phyloP scores from a whole-genome alignment of 2,329 filamentous ascomycete genomes.

The Daldinia sp. region DNA sequence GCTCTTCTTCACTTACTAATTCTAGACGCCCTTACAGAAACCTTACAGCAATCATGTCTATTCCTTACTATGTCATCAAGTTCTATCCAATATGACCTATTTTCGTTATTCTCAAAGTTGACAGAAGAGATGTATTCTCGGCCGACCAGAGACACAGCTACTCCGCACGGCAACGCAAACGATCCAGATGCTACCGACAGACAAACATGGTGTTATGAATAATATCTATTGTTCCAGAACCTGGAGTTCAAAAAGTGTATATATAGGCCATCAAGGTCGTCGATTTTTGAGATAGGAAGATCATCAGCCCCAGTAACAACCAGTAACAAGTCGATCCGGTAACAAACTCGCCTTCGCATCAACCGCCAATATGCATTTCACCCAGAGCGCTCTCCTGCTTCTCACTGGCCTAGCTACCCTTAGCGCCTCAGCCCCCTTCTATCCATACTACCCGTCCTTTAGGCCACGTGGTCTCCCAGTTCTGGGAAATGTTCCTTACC shows the following conservation, averaged over 20 bases:
- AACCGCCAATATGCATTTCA: slow-evolving; percentile 33
- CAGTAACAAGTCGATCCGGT: slow-evolving; percentile 18
- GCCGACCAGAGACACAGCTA: slow-evolving; percentile 3
- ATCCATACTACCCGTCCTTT: neutral
- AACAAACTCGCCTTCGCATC: slow-evolving; percentile 14
- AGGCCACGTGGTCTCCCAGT: slow-evolving; percentile 18
- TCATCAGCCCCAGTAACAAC: slow-evolving; percentile 5
- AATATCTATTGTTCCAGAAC: neutral
- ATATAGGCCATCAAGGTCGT: slow-evolving; percentile 31
- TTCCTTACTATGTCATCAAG: slow-evolving; percentile 38
- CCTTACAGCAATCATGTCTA: slow-evolving; percentile 14
- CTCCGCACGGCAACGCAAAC: slow-evolving; percentile 13
- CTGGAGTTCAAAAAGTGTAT: slow-evolving; percentile 23
- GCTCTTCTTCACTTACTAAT: slow-evolving; percentile 34
- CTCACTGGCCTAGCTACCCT: slow-evolving; percentile 28
- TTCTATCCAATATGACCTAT: slow-evolving; percentile 23
- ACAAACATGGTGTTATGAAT: neutral
- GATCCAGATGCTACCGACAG: slow-evolving; percentile 8
- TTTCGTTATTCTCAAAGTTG: slow-evolving; percentile 1
- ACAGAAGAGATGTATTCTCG: slow-evolving; percentile 17
- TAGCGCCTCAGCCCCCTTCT: slow-evolving; percentile 11
- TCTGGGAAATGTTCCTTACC: slow-evolving; percentile 26
- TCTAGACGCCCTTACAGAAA: slow-evolving; percentile 2
- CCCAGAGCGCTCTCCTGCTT: slow-evolving; percentile 28
- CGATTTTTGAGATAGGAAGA: neutral